Conservation (phyloP, 192 early-diverging fungal species). For the Rhizophagus sp. region DNA sequence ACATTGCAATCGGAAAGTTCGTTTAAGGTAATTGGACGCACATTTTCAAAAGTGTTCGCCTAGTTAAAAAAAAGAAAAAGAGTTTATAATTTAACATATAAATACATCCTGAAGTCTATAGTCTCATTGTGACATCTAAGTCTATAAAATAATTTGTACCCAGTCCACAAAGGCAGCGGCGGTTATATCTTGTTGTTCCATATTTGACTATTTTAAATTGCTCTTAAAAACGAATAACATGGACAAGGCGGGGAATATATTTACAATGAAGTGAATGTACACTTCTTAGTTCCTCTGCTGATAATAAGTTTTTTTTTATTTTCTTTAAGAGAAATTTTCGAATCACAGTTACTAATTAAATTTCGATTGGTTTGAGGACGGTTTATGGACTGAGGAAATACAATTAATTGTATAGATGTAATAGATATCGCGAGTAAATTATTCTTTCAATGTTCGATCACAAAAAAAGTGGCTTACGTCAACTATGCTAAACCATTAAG, state of each 20-base stretch:
- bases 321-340: not conserved
- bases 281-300: not conserved
- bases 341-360: not conserved
- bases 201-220: not conserved
- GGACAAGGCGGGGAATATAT: not conserved
- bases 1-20: constrained; percentile 82
- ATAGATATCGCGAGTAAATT: not conserved
- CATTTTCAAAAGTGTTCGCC: constrained; percentile 67
- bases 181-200: not conserved
- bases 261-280: not conserved
- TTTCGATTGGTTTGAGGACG: not conserved
- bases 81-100: not conserved
- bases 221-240: constrained; percentile 1
- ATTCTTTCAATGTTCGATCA: not conserved
- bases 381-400: not conserved
- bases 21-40: constrained; percentile 45
- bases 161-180: constrained; percentile 41
- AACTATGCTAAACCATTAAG: not conserved
- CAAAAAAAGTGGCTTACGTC: constrained; percentile 6
- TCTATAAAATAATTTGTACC: constrained; percentile 28
- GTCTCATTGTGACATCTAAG: not conserved
- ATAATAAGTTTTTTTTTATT: not conserved
- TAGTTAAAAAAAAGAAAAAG: constrained; percentile 7
- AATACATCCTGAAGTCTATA: not conserved
- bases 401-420: not conserved